Conservation (phyloP, 2,329 filamentous ascomycete genomes). For the Diplodia mutila region DNA sequence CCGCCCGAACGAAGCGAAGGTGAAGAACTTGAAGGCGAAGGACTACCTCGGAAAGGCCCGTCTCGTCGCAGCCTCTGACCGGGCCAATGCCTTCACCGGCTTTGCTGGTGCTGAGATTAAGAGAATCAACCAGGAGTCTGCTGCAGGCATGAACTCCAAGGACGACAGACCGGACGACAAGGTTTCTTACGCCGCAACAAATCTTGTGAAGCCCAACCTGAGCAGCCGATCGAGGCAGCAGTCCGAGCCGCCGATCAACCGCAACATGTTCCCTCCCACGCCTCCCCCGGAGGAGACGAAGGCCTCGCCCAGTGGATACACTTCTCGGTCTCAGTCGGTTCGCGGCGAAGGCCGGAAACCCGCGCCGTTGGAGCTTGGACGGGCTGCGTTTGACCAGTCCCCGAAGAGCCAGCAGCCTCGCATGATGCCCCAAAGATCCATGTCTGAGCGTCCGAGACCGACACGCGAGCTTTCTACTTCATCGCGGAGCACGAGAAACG, state of each 20-base stretch:
- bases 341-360: constrained; percentile 53
- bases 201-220: constrained; percentile 86
- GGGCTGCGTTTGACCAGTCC: constrained; percentile 52
- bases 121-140: constrained; percentile 56
- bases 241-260: constrained; percentile 77
- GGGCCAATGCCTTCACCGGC: constrained; percentile 78
- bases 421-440: constrained; percentile 44
- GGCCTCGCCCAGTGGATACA: constrained; percentile 26
- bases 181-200: constrained; percentile 89
- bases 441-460: constrained; percentile 49
- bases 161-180: constrained; percentile 84
- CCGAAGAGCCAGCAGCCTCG: constrained; percentile 35
- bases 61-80: constrained; percentile 84
- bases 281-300: constrained; percentile 87
- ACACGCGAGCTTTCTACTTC: constrained; percentile 41
- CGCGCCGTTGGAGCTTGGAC: constrained; percentile 52
- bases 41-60: constrained; percentile 97
- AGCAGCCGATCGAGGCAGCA: constrained; percentile 76
- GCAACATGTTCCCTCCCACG: constrained; percentile 94
- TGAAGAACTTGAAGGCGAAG: constrained; percentile 96
- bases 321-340: constrained; percentile 52
- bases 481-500: constrained; percentile 31
- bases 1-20: constrained; percentile 94
- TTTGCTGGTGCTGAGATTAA: constrained; percentile 80
- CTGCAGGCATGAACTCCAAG: constrained; percentile 53